Evolutionary conservation across 495 filamentous ascomycete species (phyloP), one percentile per base, ranked within the genome.

Genomic region (Tuber microsphaerosporum): DNA sequence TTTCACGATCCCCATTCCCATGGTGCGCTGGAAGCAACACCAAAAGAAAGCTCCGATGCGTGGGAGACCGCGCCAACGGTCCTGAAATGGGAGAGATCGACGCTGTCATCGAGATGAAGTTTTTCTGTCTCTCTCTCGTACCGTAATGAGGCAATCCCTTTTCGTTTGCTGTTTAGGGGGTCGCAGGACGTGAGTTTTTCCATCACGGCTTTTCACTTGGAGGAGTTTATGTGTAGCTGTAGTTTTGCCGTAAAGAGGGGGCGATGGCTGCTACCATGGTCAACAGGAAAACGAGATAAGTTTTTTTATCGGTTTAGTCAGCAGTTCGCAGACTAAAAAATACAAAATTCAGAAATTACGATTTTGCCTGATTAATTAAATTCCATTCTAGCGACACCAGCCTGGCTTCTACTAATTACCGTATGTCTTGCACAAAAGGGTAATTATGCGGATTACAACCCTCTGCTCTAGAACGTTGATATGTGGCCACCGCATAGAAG

Each of bases 11-110:
- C 41, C 77, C 73, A 75, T 44, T 75, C 77, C 77, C 73, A 79
- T 56, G 76, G 56, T 69, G 70, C 77, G 72, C 73, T 69, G 71
- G 70, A 75, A 71, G 77, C 70, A 72, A 78, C 69, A 73, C 77
- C 77, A 79, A 79, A 79, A 79, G 77, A 79, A 79, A 79, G 46
- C 77, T 79, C 77, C 77, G 76, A 79, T 79, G 77, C 72, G 77
- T 79, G 73, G 43, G 77, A 75, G 77, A 79, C 76, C 70, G 69
- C 46, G 26, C 26, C 26, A 65, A 65, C 5, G 14, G 31, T 19
- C 73, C 76, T 73, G 45, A 71, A 73, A 61, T 44, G 61, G 70
- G 77, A 44, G 37, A 70, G 77, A 79, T 79, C 77, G 78, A 73
- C 77, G 70, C 76, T 79, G 73, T 69, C 77, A 79, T 79, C 76